A percentile compares a stretch with the other conserved stretches of the same genome.
Evolutionary conservation across 2,329 filamentous ascomycete genomes (phyloP).

Genomic region (Ophiostoma ulmi): DNA sequence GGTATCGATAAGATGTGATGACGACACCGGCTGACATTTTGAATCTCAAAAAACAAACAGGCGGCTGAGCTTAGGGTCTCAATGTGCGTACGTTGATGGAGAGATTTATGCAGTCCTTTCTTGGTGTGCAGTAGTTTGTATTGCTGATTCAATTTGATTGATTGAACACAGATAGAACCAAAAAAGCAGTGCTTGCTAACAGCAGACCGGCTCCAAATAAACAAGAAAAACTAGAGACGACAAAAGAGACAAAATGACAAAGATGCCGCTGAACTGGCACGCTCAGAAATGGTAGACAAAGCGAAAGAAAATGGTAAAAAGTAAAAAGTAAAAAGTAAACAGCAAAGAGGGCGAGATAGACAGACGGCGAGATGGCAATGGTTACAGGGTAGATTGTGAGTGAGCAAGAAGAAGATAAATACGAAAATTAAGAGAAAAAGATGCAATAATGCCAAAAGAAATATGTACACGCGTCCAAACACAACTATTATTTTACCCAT

Average conservation of each 20-base stretch:
- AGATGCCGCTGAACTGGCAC: not conserved
- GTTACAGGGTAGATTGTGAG: slow-evolving; percentile 3
- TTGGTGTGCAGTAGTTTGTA: not conserved
- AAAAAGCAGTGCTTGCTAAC: no score
- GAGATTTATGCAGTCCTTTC: not conserved
- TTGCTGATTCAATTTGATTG: not conserved
- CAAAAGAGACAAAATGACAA: not conserved
- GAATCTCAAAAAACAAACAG: not conserved
- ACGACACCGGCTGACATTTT: not conserved
- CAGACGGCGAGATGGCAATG: not conserved
- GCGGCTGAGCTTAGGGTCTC: not conserved
- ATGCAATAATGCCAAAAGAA: not conserved
- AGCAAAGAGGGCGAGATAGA: no score
- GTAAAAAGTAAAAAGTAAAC: not conserved
- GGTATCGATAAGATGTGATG: slow-evolving; percentile 11
- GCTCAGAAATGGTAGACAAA: slow-evolving; percentile 3
- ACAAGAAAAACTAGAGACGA: not conserved
- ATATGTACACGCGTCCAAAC: slow-evolving; percentile 2
- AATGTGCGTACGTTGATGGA: not conserved
- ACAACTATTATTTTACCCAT: not conserved
- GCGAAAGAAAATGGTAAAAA: not conserved
- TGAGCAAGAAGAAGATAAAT: slow-evolving; percentile 5
- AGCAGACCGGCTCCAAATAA: not conserved
- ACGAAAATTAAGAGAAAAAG: not conserved
- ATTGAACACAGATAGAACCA: not conserved